Evolutionary conservation across 2,329 filamentous ascomycete species (phyloP).

Genomic region (Fusarium albosuccineum): DNA sequence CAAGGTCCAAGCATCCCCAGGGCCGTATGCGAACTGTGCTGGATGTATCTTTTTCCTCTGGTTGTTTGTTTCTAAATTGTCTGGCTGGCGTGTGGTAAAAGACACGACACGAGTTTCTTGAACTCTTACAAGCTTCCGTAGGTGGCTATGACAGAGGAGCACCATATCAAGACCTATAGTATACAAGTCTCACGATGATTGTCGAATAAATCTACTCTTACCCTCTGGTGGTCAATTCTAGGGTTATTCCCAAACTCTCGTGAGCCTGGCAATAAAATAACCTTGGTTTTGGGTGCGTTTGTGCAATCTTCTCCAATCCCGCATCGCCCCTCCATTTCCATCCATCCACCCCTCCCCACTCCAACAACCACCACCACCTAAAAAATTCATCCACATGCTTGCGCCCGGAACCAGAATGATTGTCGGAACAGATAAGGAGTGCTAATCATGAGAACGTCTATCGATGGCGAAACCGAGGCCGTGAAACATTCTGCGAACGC

Average conservation of each 20-base stretch:
- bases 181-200: too few species aligned
- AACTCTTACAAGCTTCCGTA: too few species aligned
- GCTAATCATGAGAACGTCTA: slow-evolving; percentile 1
- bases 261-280: not conserved
- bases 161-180: too few species aligned
- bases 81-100: not conserved
- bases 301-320: not conserved
- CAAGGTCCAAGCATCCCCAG: slow-evolving; percentile 17
- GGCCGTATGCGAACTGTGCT: slow-evolving; percentile 41
- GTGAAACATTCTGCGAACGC: not conserved
- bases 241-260: too few species aligned
- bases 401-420: not conserved
- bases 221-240: too few species aligned
- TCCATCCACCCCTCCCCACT: slow-evolving; percentile 27
- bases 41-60: slow-evolving; percentile 23
- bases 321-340: slow-evolving; percentile 5
- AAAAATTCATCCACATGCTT: slow-evolving; percentile 26
- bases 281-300: slow-evolving; percentile 3
- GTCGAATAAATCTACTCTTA: too few species aligned
- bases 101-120: too few species aligned
- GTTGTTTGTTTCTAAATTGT: not conserved
- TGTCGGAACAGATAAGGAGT: not conserved
- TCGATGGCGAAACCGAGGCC: slow-evolving; percentile 3
- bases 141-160: too few species aligned
- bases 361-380: slow-evolving; percentile 3